These are phyloP conservation scores for Alternaria viburni DNA, from an alignment of 2,329 filamentous ascomycete genomes.

Conservation along the genomic window DNA sequence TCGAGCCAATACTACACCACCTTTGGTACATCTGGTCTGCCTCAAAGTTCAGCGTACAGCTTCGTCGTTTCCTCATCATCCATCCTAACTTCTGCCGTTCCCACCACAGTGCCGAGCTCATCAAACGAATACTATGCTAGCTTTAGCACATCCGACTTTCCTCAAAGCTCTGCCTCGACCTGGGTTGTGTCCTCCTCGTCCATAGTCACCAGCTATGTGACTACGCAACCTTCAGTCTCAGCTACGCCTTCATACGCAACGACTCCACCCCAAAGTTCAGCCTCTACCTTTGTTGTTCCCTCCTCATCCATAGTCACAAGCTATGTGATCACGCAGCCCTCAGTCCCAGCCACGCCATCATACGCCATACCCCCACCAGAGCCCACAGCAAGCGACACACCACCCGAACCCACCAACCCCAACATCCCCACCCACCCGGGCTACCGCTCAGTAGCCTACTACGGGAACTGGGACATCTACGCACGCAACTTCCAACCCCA, in stretches of 20 bases:
- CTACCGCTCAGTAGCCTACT: conserved; percentile 64
- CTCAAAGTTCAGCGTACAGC: neutral
- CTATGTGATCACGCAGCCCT: neutral
- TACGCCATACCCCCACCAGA: neutral
- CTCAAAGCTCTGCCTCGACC: neutral
- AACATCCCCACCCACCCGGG: conserved; percentile 9
- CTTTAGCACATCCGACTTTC: neutral
- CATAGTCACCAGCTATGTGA: neutral
- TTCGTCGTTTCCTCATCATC: neutral
- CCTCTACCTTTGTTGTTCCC: neutral
- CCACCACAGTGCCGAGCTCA: neutral
- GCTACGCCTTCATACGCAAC: neutral
- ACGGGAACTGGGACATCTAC: conserved; percentile 85
- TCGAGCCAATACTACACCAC: neutral
- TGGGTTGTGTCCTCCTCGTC: neutral
- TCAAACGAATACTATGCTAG: neutral
- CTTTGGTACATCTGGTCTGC: neutral
- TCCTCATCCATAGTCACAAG: neutral
- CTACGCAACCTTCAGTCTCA: neutral
- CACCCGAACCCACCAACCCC: neutral
- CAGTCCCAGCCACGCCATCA: neutral
- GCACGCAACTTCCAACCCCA: conserved; percentile 84
- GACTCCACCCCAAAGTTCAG: neutral
- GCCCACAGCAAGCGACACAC: neutral
- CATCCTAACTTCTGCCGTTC: neutral